phyloP scores from a whole-genome alignment of 1,284 basidiomycete species.

The Grifola frondosa region DNA sequence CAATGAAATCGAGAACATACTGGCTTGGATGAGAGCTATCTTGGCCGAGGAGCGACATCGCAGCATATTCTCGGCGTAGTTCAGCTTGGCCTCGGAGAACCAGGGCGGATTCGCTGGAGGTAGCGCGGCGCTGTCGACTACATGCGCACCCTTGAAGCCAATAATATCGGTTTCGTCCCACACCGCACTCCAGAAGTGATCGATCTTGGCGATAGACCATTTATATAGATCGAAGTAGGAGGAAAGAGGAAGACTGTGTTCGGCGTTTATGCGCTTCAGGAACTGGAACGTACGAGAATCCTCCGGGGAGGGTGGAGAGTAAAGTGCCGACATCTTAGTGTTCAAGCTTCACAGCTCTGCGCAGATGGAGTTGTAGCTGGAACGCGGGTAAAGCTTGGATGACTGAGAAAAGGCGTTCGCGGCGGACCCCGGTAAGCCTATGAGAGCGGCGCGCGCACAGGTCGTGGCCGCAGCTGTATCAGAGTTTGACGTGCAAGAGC shows the following conservation, averaged over 20 bases:
- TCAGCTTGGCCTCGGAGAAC: slow-evolving; percentile 71
- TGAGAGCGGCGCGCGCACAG: too few species aligned
- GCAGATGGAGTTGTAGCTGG: too few species aligned
- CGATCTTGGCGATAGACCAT: slow-evolving; percentile 69
- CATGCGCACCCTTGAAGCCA: slow-evolving; percentile 58
- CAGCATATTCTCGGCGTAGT: slow-evolving; percentile 89
- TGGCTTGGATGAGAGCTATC: slow-evolving; percentile 75
- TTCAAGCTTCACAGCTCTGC: too few species aligned
- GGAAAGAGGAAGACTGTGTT: slow-evolving; percentile 46
- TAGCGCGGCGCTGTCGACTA: slow-evolving; percentile 56
- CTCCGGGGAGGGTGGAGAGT: slow-evolving; percentile 47
- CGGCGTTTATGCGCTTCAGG: slow-evolving; percentile 54
- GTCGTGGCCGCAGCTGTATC: too few species aligned
- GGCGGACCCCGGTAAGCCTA: too few species aligned
- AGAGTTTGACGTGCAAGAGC: too few species aligned
- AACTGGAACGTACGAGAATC: slow-evolving; percentile 57
- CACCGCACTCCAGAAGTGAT: slow-evolving; percentile 73
- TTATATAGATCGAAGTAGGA: slow-evolving; percentile 69
- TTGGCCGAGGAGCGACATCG: slow-evolving; percentile 55
- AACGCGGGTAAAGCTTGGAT: too few species aligned
- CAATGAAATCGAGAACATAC: slow-evolving; percentile 39
- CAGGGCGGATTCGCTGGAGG: slow-evolving; percentile 77
- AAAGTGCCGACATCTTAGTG: too few species aligned
- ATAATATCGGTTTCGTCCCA: slow-evolving; percentile 75
- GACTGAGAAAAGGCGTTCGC: too few species aligned